A percentile compares a stretch with the other conserved stretches of the same genome.
Conservation (phyloP, 345 rosid species). For the Erysimum cheiranthoides region DNA sequence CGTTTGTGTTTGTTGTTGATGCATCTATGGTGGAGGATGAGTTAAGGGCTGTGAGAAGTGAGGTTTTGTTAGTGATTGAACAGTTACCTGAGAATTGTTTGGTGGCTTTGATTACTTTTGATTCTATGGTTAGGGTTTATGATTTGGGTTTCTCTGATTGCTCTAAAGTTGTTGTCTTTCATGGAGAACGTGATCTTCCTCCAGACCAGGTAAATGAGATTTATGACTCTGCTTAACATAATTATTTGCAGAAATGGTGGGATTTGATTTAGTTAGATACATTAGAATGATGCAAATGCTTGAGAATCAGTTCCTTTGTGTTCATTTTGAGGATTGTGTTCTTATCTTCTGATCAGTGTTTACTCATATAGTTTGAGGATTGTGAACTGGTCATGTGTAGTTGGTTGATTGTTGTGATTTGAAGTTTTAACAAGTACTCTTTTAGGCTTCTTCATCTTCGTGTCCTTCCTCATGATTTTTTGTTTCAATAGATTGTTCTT, state of each 20-base stretch:
- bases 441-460: neutral
- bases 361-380: neutral
- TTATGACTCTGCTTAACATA: neutral
- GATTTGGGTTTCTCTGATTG: slow-evolving; percentile 83
- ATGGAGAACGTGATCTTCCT: slow-evolving; percentile 78
- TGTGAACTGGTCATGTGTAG: neutral
- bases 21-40: slow-evolving; percentile 72
- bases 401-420: slow-evolving; percentile 17
- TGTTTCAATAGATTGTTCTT: neutral
- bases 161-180: slow-evolving; percentile 71
- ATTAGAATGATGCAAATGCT: neutral
- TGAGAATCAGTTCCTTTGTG: neutral
- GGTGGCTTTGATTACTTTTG: slow-evolving; percentile 76
- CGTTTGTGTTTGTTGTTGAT: slow-evolving; percentile 89
- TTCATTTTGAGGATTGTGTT: neutral
- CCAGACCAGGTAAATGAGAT: slow-evolving; percentile 65
- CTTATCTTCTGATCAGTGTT: neutral
- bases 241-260: slow-evolving; percentile 2
- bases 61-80: slow-evolving; percentile 74
- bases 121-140: slow-evolving; percentile 85
- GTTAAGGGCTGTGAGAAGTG: slow-evolving; percentile 70
- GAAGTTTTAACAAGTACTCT: slow-evolving; percentile 11
- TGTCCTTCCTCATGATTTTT: slow-evolving; percentile 14
- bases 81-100: slow-evolving; percentile 79
- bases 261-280: slow-evolving; percentile 12